Percentiles rank a stretch among this genome's conserved stretches.
phyloP scores from a whole-genome alignment of 2,329 filamentous ascomycete species.

The Coniochaeta ligniaria region DNA sequence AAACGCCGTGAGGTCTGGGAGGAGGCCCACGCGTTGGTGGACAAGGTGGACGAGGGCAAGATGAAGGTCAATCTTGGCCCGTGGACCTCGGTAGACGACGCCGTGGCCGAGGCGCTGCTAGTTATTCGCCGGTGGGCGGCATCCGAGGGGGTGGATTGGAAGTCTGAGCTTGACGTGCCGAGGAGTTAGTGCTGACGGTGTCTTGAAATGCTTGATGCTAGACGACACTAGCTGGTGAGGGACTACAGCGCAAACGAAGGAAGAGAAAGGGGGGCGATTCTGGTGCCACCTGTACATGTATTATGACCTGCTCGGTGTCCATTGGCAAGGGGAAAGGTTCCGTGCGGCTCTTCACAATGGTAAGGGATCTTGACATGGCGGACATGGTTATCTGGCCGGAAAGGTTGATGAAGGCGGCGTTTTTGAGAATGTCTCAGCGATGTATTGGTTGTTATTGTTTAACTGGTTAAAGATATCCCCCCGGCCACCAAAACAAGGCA shows the following conservation, averaged over 20 bases:
- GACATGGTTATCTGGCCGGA: not conserved
- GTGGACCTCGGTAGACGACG: slow-evolving; percentile 38
- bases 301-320: not conserved
- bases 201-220: not conserved
- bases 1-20: slow-evolving; percentile 19
- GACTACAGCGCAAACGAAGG: not conserved
- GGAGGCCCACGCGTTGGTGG: slow-evolving; percentile 19
- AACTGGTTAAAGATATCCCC: not conserved
- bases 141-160: slow-evolving; percentile 38
- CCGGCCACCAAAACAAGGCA: not conserved
- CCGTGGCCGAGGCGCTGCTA: slow-evolving; percentile 27
- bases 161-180: slow-evolving; percentile 22
- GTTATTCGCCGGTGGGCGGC: slow-evolving; percentile 36
- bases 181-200: not conserved
- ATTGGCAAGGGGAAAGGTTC: not conserved
- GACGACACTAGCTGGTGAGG: not conserved
- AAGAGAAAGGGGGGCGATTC: not conserved
- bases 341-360: not conserved
- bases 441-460: not conserved
- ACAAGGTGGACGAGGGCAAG: slow-evolving; percentile 20
- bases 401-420: not conserved
- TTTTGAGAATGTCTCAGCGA: not conserved
- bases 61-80: slow-evolving; percentile 25
- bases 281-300: not conserved
- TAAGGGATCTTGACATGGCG: not conserved